Conservation (phyloP, 2,329 filamentous ascomycete genomes). For the Beauveria sp. region DNA sequence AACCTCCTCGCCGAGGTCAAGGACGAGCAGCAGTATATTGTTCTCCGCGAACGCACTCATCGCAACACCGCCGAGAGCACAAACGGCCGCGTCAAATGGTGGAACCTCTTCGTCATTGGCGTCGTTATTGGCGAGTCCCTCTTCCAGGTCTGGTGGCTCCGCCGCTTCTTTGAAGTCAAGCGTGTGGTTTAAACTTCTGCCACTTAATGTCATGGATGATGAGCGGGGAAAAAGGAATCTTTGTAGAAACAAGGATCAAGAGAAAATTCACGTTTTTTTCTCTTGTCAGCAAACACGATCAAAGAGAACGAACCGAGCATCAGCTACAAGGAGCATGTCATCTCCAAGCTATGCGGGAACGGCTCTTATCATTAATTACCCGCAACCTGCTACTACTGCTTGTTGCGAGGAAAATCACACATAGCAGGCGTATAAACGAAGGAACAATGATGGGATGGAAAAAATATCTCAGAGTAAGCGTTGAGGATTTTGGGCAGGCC, state of each 20-base stretch:
- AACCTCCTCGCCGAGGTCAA: slow-evolving; percentile 88
- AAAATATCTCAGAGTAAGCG: neutral
- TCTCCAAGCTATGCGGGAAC: neutral
- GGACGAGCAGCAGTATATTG: slow-evolving; percentile 96
- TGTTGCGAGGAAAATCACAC: neutral
- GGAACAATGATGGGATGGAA: neutral
- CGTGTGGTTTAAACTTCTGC: slow-evolving; percentile 45
- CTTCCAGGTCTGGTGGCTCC: slow-evolving; percentile 99
- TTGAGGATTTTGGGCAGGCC: neutral
- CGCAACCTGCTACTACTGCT: neutral
- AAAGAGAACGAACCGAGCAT: too few relatives aligned
- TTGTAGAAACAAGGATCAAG: neutral
- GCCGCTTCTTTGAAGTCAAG: slow-evolving; percentile 92
- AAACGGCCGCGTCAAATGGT: slow-evolving; percentile 97
- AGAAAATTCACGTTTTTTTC: neutral
- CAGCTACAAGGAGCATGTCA: neutral
- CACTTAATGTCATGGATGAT: neutral
- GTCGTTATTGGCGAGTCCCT: slow-evolving; percentile 85
- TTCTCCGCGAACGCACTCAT: slow-evolving; percentile 90
- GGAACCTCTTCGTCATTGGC: slow-evolving; percentile 92
- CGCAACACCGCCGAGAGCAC: slow-evolving; percentile 98
- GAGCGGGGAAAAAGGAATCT: neutral
- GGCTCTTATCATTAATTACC: neutral
- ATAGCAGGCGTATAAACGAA: neutral
- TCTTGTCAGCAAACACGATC: neutral